phyloP scores from a whole-genome alignment of 352 stramenopile genomes.

The Pythium phragmitis region DNA sequence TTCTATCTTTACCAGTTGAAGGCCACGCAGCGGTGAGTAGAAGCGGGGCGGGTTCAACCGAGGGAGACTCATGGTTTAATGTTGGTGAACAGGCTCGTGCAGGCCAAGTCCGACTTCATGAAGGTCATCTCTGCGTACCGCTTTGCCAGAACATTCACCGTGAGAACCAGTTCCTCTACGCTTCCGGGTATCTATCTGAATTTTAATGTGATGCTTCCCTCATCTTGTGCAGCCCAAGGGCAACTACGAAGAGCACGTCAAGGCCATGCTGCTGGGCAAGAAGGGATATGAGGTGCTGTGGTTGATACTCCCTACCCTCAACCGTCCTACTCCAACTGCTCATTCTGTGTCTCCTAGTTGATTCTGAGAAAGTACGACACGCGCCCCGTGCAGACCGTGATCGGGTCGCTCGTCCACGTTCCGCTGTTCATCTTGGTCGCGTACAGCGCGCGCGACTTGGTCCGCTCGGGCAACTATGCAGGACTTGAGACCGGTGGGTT shows the following conservation, averaged over 20 bases:
- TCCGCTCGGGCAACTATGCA: conserved; percentile 63
- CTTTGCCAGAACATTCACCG: conserved; percentile 67
- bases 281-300: conserved; percentile 21
- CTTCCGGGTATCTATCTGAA: not conserved
- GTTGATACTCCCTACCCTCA: too few relatives aligned
- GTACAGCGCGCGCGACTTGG: conserved; percentile 76
- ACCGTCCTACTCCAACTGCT: not conserved
- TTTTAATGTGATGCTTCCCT: too few relatives aligned
- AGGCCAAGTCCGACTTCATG: conserved; percentile 51
- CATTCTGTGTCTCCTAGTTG: conserved; percentile 22
- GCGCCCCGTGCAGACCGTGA: conserved; percentile 58
- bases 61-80: not conserved
- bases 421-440: conserved; percentile 71
- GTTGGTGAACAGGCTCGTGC: conserved; percentile 35
- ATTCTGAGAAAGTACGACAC: conserved; percentile 80
- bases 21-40: conserved; percentile 49
- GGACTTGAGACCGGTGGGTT: conserved; percentile 64
- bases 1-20: conserved; percentile 76
- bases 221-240: conserved; percentile 16
- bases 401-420: conserved; percentile 67
- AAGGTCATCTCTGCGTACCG: conserved; percentile 75
- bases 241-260: conserved; percentile 23
- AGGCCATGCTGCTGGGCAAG: conserved; percentile 30
- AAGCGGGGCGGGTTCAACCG: too few relatives aligned
- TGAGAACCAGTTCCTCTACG: conserved; percentile 26